Evolutionary conservation across 2,329 filamentous ascomycete species (phyloP).

Genomic region (Neonectria sp.): DNA sequence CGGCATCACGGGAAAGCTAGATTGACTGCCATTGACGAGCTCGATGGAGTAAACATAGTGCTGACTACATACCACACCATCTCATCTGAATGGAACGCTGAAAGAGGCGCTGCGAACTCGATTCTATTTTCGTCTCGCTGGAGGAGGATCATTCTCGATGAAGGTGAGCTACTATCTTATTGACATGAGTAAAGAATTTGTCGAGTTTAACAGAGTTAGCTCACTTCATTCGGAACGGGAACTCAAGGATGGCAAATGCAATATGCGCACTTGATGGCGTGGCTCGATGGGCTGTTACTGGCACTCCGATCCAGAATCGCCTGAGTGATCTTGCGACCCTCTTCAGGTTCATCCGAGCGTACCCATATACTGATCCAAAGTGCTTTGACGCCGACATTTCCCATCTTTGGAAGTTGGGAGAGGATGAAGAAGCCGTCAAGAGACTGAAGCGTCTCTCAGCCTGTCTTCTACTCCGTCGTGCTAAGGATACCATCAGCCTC

Average conservation of each 20-base stretch:
- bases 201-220: constrained; percentile 17
- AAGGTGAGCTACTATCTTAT: constrained; percentile 20
- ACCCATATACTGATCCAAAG: constrained; percentile 54
- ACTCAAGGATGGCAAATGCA: constrained; percentile 46
- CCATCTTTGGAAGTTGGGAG: constrained; percentile 55
- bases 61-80: constrained; percentile 61
- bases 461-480: constrained; percentile 58
- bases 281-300: constrained; percentile 63
- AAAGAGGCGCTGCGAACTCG: constrained; percentile 6
- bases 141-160: constrained; percentile 47
- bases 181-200: fast-evolving
- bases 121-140: constrained; percentile 54
- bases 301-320: constrained; percentile 65
- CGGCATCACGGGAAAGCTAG: constrained; percentile 51
- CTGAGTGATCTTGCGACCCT: constrained; percentile 59
- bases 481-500: constrained; percentile 56
- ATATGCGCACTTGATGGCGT: constrained; percentile 54
- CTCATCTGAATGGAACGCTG: constrained; percentile 52
- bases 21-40: constrained; percentile 23
- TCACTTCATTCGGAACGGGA: constrained; percentile 36
- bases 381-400: constrained; percentile 37
- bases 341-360: constrained; percentile 59
- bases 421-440: constrained; percentile 54
- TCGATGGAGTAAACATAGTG: constrained; percentile 47
- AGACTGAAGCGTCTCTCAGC: constrained; percentile 57